Conservation (phyloP, 345 rosid genomes). For the Garcia nutans region DNA sequence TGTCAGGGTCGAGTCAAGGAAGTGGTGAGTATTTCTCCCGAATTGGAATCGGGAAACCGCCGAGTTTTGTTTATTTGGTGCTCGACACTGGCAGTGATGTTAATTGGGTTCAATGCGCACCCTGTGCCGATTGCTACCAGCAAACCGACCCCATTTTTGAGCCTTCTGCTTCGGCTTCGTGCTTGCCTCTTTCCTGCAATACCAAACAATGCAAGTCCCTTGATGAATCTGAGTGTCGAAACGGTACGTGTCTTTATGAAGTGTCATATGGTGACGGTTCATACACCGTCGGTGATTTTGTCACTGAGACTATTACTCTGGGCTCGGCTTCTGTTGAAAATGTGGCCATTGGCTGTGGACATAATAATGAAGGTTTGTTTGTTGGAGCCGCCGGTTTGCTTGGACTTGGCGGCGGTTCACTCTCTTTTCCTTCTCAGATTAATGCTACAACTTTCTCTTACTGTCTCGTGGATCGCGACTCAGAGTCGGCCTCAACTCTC, state of each 20-base stretch:
- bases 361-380: conserved; percentile 74
- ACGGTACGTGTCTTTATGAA: conserved; percentile 70
- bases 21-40: conserved; percentile 96
- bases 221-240: conserved; percentile 64
- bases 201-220: conserved; percentile 61
- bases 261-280: conserved; percentile 94
- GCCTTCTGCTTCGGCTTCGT: conserved; percentile 66
- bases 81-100: conserved; percentile 89
- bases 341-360: conserved; percentile 86
- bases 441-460: conserved; percentile 64
- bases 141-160: conserved; percentile 86
- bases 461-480: conserved; percentile 91
- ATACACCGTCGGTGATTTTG: conserved; percentile 78
- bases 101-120: conserved; percentile 87
- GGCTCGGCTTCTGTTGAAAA: conserved; percentile 55
- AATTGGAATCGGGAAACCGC: conserved; percentile 73
- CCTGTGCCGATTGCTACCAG: conserved; percentile 85
- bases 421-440: conserved; percentile 77
- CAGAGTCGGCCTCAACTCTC: conserved; percentile 72
- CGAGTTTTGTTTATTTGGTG: conserved; percentile 67
- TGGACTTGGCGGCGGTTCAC: conserved; percentile 84
- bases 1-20: conserved; percentile 81
- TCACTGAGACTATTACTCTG: conserved; percentile 66
- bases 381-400: conserved; percentile 84
- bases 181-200: conserved; percentile 58